phyloP scores from a whole-genome alignment of 371 early-diverging fungal species.

The Rhizopus arrhizus region DNA sequence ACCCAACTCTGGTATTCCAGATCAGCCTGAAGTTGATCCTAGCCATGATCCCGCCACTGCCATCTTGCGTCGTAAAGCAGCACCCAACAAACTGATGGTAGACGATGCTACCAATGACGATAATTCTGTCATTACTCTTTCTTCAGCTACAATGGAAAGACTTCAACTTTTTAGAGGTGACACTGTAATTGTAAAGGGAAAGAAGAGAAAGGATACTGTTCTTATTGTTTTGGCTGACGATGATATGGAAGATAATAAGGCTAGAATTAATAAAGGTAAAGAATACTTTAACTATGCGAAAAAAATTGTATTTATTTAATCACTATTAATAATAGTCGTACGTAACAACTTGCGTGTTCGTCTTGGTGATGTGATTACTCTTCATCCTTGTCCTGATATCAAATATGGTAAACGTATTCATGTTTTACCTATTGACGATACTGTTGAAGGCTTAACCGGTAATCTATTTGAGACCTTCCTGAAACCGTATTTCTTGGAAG shows the following conservation, averaged over 20 bases:
- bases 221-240: slow-evolving; percentile 93
- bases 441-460: slow-evolving; percentile 96
- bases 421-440: slow-evolving; percentile 98
- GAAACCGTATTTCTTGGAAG: slow-evolving; percentile 97
- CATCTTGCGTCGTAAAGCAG: slow-evolving; percentile 91
- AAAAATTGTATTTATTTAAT: neutral
- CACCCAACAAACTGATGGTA: slow-evolving; percentile 96
- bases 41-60: slow-evolving; percentile 88
- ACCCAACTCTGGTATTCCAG: slow-evolving; percentile 50
- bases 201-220: slow-evolving; percentile 97
- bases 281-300: neutral
- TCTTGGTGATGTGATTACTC: slow-evolving; percentile 96
- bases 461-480: slow-evolving; percentile 97
- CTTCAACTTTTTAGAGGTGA: slow-evolving; percentile 94
- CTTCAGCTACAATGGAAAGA: slow-evolving; percentile 91
- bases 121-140: slow-evolving; percentile 90
- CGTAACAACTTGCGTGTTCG: slow-evolving; percentile 97
- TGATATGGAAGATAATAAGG: slow-evolving; percentile 89
- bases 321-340: slow-evolving; percentile 63
- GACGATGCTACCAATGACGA: slow-evolving; percentile 97
- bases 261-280: slow-evolving; percentile 91
- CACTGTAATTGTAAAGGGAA: slow-evolving; percentile 96
- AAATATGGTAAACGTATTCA: slow-evolving; percentile 95
- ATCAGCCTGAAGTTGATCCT: slow-evolving; percentile 53
- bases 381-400: slow-evolving; percentile 96